A percentile compares a stretch with the other conserved stretches of the same genome.
These are phyloP conservation scores for Arthrobotrys conoides DNA, from an alignment of 2,329 filamentous ascomycete genomes.

Conservation along the genomic window DNA sequence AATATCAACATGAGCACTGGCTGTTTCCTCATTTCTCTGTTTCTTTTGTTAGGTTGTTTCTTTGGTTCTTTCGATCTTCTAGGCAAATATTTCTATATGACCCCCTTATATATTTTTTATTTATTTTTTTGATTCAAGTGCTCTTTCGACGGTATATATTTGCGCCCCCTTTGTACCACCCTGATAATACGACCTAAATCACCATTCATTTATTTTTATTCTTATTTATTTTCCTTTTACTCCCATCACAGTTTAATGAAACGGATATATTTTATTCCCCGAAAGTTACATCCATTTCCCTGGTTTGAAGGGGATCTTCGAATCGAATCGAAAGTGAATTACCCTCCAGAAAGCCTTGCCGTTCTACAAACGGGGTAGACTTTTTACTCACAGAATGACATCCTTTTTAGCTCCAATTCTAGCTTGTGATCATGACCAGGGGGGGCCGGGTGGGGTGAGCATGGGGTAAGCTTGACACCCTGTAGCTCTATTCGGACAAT, in stretches of 20 bases:
- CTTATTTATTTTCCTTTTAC: slow-evolving; percentile 6
- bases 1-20: slow-evolving; percentile 25
- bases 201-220: background rate
- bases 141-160: slow-evolving; percentile 1
- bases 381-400: slow-evolving; percentile 18
- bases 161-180: slow-evolving; percentile 8
- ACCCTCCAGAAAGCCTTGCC: slow-evolving; percentile 11
- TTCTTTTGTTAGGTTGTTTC: slow-evolving; percentile 48
- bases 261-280: slow-evolving; percentile 50
- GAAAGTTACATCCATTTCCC: slow-evolving; percentile 35
- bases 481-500: slow-evolving; percentile 11
- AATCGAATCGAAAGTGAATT: background rate
- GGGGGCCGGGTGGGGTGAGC: slow-evolving; percentile 26
- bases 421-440: slow-evolving; percentile 56
- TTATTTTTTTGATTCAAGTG: background rate
- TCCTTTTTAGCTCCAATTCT: slow-evolving; percentile 22
- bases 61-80: background rate
- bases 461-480: slow-evolving; percentile 32
- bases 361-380: background rate
- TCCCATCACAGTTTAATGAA: slow-evolving; percentile 1
- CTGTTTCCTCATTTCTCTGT: slow-evolving; percentile 23
- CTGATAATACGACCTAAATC: background rate
- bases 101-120: too few species aligned
- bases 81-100: background rate
- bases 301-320: slow-evolving; percentile 25